Evolutionary conservation across 164 flowering plant species (phyloP).

Genomic region (Magnolia sinica): DNA sequence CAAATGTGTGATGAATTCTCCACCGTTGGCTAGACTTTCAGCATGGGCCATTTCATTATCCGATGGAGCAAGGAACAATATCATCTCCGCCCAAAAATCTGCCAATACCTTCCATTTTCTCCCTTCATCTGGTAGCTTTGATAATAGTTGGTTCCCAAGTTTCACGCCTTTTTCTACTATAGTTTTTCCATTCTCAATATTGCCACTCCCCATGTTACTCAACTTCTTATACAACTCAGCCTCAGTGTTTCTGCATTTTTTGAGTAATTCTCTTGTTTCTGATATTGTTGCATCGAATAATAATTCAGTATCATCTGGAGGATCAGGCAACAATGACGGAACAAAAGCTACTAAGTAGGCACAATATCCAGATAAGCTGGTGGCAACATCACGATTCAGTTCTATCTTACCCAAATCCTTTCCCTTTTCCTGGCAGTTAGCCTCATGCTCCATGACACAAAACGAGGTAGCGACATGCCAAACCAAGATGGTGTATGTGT

Average conservation of each 20-base stretch:
- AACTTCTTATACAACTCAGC: neutral
- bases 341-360: conserved; percentile 2
- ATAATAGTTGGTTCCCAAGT: neutral
- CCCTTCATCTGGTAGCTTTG: neutral
- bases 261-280: neutral
- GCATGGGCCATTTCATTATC: conserved; percentile 1
- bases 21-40: conserved; percentile 1
- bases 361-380: neutral
- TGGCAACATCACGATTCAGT: neutral
- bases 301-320: neutral
- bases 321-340: neutral
- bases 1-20: conserved; percentile 10
- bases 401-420: neutral
- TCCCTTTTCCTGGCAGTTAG: neutral
- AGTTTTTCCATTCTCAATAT: neutral
- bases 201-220: neutral
- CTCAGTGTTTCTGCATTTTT: neutral
- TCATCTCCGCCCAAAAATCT: conserved; percentile 16
- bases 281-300: neutral
- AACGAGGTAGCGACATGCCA: neutral
- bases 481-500: neutral
- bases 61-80: conserved; percentile 7
- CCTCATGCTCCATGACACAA: neutral
- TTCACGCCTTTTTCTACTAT: neutral
- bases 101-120: conserved; percentile 12